These are phyloP conservation scores for Curvularia lunata DNA, from an alignment of 2,329 filamentous ascomycete genomes.

Conservation along the genomic window DNA sequence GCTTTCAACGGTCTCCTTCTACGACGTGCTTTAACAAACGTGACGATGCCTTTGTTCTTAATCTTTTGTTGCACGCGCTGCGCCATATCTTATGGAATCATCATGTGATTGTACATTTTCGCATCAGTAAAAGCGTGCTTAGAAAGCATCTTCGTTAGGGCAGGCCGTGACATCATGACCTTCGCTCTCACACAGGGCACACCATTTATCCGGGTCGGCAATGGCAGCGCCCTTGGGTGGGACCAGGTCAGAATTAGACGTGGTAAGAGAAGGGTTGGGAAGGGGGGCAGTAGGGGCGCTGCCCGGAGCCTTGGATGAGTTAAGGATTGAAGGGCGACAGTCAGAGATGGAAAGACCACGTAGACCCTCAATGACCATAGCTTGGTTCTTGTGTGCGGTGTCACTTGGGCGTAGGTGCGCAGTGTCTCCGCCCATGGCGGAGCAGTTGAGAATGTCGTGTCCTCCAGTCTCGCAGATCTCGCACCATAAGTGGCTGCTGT, in stretches of 20 bases:
- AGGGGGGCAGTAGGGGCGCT: slow-evolving; percentile 45
- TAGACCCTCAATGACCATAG: slow-evolving; percentile 42
- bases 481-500: slow-evolving; percentile 80
- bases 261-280: slow-evolving; percentile 42
- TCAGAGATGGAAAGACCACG: slow-evolving; percentile 44
- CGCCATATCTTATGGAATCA: not conserved
- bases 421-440: slow-evolving; percentile 75
- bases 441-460: slow-evolving; percentile 93
- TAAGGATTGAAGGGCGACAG: slow-evolving; percentile 36
- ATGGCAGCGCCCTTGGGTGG: slow-evolving; percentile 43
- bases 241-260: slow-evolving; percentile 39
- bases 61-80: not conserved
- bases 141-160: slow-evolving; percentile 81
- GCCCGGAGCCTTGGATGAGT: slow-evolving; percentile 43
- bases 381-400: slow-evolving; percentile 34
- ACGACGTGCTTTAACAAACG: not conserved
- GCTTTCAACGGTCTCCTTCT: not conserved
- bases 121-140: slow-evolving; percentile 1
- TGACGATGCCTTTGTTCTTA: not conserved
- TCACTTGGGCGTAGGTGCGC: slow-evolving; percentile 29
- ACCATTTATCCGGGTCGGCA: slow-evolving; percentile 86
- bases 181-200: slow-evolving; percentile 92
- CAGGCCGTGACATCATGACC: slow-evolving; percentile 96
- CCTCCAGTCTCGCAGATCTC: slow-evolving; percentile 93
- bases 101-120: not conserved